Percentiles rank a stretch among this genome's conserved stretches.
These are phyloP conservation scores for Chlamydomonas asymmetrica DNA, from an alignment of 139 green algal species.

Conservation along the genomic window DNA sequence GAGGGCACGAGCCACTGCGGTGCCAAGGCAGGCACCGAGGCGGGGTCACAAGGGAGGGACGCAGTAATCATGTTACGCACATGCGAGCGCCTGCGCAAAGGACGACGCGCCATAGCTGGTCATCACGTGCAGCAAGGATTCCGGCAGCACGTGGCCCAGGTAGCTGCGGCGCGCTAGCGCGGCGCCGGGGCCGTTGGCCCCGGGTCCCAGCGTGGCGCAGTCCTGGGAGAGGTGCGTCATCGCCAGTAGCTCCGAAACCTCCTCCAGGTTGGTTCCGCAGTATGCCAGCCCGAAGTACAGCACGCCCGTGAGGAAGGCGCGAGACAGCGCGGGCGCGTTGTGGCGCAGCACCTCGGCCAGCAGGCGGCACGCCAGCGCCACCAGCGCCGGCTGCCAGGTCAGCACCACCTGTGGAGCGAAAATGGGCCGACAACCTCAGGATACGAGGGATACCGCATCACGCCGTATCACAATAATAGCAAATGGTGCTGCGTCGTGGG, in stretches of 20 bases:
- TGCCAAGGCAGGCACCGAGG: no score
- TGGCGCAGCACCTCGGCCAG: constrained; percentile 66
- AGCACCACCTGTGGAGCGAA: constrained; percentile 66
- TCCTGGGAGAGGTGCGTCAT: constrained; percentile 21
- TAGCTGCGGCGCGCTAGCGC: constrained; percentile 56
- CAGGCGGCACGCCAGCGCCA: constrained; percentile 61
- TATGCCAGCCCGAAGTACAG: constrained; percentile 92
- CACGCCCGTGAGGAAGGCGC: constrained; percentile 85
- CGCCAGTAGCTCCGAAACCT: constrained; percentile 68
- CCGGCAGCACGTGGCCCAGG: constrained; percentile 85
- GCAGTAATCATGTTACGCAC: no score
- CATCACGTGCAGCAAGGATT: constrained; percentile 90
- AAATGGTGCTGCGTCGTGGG: no score
- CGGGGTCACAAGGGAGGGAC: no score
- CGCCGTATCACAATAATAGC: no score
- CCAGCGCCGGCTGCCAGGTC: constrained; percentile 78
- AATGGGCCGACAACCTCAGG: no score
- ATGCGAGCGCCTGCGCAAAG: constrained; percentile 76
- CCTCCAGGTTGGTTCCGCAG: constrained; percentile 78
- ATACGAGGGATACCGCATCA: no score
- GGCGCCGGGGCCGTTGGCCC: no score
- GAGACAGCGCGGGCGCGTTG: constrained; percentile 60
- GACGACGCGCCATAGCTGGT: constrained; percentile 59
- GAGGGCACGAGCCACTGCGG: no score
- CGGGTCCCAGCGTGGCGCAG: constrained; percentile 1